These are phyloP conservation scores for Anthostomella pinea DNA, from an alignment of 2,329 filamentous ascomycete genomes.

Conservation along the genomic window DNA sequence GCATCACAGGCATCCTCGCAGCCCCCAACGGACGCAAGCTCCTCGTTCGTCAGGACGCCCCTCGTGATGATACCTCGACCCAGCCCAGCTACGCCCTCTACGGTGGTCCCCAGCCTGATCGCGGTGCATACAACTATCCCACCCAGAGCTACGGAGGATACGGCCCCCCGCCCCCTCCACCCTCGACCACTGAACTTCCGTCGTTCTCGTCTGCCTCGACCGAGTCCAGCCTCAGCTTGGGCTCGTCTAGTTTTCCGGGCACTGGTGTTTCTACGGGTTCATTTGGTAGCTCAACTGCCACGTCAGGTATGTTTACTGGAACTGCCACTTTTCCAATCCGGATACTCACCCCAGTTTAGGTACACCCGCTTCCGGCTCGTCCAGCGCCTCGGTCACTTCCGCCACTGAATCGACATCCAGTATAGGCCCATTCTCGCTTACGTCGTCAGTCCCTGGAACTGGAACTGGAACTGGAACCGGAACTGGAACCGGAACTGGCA, in stretches of 20 bases:
- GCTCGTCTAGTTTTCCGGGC: slow-evolving; percentile 3
- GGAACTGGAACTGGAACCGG: background rate
- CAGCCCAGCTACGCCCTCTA: slow-evolving; percentile 20
- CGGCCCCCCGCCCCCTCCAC: slow-evolving; percentile 23
- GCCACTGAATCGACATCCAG: too few relatives aligned
- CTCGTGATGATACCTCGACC: slow-evolving; percentile 5
- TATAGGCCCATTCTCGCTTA: background rate
- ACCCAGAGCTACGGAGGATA: slow-evolving; percentile 28
- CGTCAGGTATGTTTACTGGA: background rate
- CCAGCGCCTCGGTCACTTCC: too few relatives aligned
- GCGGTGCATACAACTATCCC: slow-evolving; percentile 24
- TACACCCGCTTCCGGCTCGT: background rate
- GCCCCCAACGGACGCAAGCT: slow-evolving; percentile 4
- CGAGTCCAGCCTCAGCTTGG: slow-evolving; percentile 9
- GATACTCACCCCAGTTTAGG: background rate
- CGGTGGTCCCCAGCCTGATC: slow-evolving; percentile 19
- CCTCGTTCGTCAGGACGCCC: slow-evolving; percentile 6
- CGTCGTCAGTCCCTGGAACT: background rate
- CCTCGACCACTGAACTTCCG: slow-evolving; percentile 11
- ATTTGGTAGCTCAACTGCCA: background rate
- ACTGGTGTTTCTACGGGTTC: background rate
- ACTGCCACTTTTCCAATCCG: background rate
- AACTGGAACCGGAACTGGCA: too few relatives aligned
- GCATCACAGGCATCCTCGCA: slow-evolving; percentile 17
- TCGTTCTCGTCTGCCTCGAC: slow-evolving; percentile 11